Conservation (phyloP, 1,284 basidiomycete genomes). For the Cerrena zonata region DNA sequence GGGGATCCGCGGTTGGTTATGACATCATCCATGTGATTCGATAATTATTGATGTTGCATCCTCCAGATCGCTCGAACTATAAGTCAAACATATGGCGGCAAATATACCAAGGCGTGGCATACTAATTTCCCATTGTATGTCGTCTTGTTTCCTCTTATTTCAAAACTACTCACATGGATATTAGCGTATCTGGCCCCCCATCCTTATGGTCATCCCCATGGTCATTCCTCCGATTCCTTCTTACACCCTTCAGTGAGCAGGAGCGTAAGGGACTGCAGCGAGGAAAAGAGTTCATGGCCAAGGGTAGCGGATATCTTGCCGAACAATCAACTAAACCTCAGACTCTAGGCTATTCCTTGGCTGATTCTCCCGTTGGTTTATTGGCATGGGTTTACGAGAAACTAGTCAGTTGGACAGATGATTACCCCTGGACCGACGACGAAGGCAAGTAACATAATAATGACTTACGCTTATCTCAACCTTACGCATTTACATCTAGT, state of each 20-base stretch:
- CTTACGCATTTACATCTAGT: slow-evolving; percentile 19
- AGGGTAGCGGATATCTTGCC: slow-evolving; percentile 17
- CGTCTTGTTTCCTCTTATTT: slow-evolving; percentile 4
- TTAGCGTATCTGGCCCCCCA: slow-evolving; percentile 15
- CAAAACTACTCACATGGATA: background rate
- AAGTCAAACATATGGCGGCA: slow-evolving; percentile 25
- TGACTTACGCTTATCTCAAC: background rate
- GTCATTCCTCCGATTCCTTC: slow-evolving; percentile 20
- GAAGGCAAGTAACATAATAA: slow-evolving; percentile 23
- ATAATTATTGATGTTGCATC: background rate
- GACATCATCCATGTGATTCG: background rate
- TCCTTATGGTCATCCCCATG: slow-evolving; percentile 21
- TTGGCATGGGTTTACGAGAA: slow-evolving; percentile 63
- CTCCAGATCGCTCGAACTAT: slow-evolving; percentile 29
- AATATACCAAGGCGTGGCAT: slow-evolving; percentile 33
- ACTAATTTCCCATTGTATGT: slow-evolving; percentile 29
- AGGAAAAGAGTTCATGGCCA: slow-evolving; percentile 17
- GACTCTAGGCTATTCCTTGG: slow-evolving; percentile 40
- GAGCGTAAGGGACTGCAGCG: slow-evolving; percentile 22
- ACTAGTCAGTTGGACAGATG: slow-evolving; percentile 45
- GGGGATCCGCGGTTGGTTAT: slow-evolving; percentile 34
- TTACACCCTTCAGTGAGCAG: slow-evolving; percentile 20
- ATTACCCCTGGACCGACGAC: slow-evolving; percentile 47
- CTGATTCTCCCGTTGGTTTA: slow-evolving; percentile 54
- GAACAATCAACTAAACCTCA: slow-evolving; percentile 16